These are phyloP conservation scores for Solanum bukasovii DNA, from an alignment of 257 asterid species.

Conservation along the genomic window DNA sequence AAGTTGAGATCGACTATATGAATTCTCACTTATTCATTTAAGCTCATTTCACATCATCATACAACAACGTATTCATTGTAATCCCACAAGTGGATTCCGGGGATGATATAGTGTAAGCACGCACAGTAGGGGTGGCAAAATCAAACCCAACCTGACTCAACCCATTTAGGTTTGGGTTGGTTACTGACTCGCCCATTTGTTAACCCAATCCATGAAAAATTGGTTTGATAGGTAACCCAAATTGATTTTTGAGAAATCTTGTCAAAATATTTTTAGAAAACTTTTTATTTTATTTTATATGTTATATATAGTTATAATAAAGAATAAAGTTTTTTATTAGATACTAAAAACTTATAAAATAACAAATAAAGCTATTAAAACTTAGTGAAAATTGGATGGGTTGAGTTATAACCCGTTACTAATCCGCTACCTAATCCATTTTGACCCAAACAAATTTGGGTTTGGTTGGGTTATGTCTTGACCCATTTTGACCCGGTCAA, in stretches of 20 bases:
- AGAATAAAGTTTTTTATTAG: too few relatives aligned
- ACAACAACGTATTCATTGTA: not conserved
- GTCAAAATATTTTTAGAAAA: too few relatives aligned
- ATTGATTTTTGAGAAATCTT: not conserved
- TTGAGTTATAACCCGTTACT: too few relatives aligned
- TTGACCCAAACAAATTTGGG: too few relatives aligned
- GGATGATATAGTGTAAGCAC: not conserved
- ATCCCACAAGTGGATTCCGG: not conserved
- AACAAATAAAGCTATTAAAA: too few relatives aligned
- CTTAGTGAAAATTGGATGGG: too few relatives aligned
- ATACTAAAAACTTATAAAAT: too few relatives aligned
- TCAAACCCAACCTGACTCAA: not conserved
- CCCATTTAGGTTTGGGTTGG: not conserved
- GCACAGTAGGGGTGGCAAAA: not conserved
- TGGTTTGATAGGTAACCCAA: not conserved
- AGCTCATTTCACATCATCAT: not conserved
- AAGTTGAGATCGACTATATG: not conserved
- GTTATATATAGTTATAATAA: too few relatives aligned
- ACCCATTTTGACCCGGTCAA: too few relatives aligned
- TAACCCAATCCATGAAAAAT: not conserved
- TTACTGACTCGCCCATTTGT: not conserved
- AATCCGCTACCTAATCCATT: too few relatives aligned
- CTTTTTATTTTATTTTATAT: too few relatives aligned
- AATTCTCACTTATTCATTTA: not conserved
- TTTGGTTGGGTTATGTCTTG: too few relatives aligned